Percentiles rank a stretch among this genome's conserved stretches.
Evolutionary conservation across 1,284 basidiomycete species (phyloP).

Genomic region (Marasmius oreades): DNA sequence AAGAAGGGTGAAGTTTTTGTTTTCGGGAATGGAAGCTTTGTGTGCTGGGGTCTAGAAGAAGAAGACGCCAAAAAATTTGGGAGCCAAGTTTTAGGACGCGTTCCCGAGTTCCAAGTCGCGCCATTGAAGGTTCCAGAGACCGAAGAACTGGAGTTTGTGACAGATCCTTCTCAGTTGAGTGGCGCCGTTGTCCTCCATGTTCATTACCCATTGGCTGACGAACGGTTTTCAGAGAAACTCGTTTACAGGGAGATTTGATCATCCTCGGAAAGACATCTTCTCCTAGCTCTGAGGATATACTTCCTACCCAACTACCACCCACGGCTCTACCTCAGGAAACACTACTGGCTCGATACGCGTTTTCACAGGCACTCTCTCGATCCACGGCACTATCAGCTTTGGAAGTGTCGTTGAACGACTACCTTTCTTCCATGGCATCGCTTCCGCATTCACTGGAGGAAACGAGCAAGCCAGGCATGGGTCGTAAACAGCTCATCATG

Average conservation of each 20-base stretch:
- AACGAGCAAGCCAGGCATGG: conserved; percentile 80
- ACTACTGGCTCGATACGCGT: conserved; percentile 81
- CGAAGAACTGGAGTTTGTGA: conserved; percentile 88
- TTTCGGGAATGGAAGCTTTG: conserved; percentile 82
- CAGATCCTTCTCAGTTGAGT: conserved; percentile 77
- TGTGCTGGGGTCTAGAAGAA: conserved; percentile 86
- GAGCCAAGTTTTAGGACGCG: conserved; percentile 53
- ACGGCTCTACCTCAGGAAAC: conserved; percentile 59
- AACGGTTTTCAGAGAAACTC: conserved; percentile 55
- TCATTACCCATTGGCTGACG: conserved; percentile 12
- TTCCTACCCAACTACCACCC: conserved; percentile 43
- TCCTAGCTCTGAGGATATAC: conserved; percentile 39
- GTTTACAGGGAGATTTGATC: conserved; percentile 85
- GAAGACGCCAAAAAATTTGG: conserved; percentile 72
- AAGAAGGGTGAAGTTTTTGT: conserved; percentile 86
- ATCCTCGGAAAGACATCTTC: conserved; percentile 74
- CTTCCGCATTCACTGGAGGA: conserved; percentile 72
- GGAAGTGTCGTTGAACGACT: conserved; percentile 78
- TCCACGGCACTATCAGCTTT: conserved; percentile 83
- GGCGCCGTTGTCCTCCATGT: conserved; percentile 14
- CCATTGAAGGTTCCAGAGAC: conserved; percentile 73
- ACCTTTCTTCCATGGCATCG: conserved; percentile 75
- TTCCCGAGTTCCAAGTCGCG: conserved; percentile 56
- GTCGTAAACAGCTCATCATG: conserved; percentile 76
- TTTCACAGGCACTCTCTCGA: conserved; percentile 84